A percentile compares a stretch with the other conserved stretches of the same genome.
These are phyloP conservation scores for Yamagishiella unicocca DNA, from an alignment of 139 green algal species.

Conservation along the genomic window DNA sequence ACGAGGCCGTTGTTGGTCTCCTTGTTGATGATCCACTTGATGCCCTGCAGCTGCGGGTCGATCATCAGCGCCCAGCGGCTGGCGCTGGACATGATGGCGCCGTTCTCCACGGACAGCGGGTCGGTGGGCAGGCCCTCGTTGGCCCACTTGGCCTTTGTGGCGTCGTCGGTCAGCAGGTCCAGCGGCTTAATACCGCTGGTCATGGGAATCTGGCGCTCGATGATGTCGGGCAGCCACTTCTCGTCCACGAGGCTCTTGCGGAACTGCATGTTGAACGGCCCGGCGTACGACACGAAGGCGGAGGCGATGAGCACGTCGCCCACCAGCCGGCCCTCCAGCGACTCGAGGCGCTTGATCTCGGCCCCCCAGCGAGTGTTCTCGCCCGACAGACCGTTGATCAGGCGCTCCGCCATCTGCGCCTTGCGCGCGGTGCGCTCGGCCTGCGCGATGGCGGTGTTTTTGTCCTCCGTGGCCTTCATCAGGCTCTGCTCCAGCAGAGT, in stretches of 20 bases:
- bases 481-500: slow-evolving; percentile 79
- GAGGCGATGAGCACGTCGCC: slow-evolving; percentile 84
- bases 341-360: slow-evolving; percentile 82
- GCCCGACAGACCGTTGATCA: slow-evolving; percentile 85
- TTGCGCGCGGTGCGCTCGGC: slow-evolving; percentile 83
- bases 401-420: slow-evolving; percentile 85
- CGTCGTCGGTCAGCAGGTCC: slow-evolving; percentile 81
- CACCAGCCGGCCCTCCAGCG: no score
- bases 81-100: slow-evolving; percentile 84
- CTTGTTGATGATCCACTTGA: slow-evolving; percentile 86
- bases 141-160: slow-evolving; percentile 80
- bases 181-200: slow-evolving; percentile 78
- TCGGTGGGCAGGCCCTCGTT: slow-evolving; percentile 83
- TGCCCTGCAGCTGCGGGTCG: slow-evolving; percentile 91
- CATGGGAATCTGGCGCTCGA: slow-evolving; percentile 79
- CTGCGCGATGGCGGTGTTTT: slow-evolving; percentile 84
- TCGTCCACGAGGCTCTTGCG: slow-evolving; percentile 73
- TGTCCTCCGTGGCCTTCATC: slow-evolving; percentile 81
- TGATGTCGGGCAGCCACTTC: slow-evolving; percentile 86
- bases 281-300: slow-evolving; percentile 83
- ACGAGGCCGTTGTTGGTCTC: slow-evolving; percentile 84
- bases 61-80: slow-evolving; percentile 89
- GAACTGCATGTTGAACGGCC: slow-evolving; percentile 85
- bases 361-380: slow-evolving; percentile 84
- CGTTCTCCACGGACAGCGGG: slow-evolving; percentile 83